Percentiles rank a stretch among this genome's conserved stretches.
phyloP scores from a whole-genome alignment of 805 yeast species.

The Nakazawaea anatomiae region DNA sequence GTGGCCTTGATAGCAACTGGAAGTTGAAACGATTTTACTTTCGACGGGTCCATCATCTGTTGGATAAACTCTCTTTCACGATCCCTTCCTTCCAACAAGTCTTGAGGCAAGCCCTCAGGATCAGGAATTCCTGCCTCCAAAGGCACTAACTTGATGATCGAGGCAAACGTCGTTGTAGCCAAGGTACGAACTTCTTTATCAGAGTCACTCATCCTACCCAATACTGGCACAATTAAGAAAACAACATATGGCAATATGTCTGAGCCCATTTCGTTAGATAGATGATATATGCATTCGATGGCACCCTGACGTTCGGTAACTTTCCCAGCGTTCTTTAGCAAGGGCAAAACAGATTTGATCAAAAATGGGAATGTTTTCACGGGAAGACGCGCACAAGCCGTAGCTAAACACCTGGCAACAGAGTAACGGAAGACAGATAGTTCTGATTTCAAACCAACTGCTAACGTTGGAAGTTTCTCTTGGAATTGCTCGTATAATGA shows the following conservation, averaged over 20 bases:
- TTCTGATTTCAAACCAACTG: constrained; percentile 54
- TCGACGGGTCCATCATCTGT: constrained; percentile 97
- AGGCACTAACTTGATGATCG: constrained; percentile 91
- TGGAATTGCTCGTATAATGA: constrained; percentile 45
- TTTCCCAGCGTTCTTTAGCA: constrained; percentile 70
- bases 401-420: constrained; percentile 83
- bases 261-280: constrained; percentile 79
- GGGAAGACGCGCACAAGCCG: constrained; percentile 65
- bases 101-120: constrained; percentile 85
- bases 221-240: constrained; percentile 89
- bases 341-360: constrained; percentile 73
- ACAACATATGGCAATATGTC: constrained; percentile 91
- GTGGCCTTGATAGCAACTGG: constrained; percentile 94
- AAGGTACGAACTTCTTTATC: constrained; percentile 81
- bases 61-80: constrained; percentile 89
- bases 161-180: constrained; percentile 95
- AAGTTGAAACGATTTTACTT: constrained; percentile 77
- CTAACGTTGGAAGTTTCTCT: constrained; percentile 45
- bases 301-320: constrained; percentile 84
- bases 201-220: constrained; percentile 97
- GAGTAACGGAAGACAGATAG: constrained; percentile 84
- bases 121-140: constrained; percentile 96
- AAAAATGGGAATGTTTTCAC: constrained; percentile 69
- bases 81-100: constrained; percentile 82
- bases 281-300: constrained; percentile 83